A percentile compares a stretch with the other conserved stretches of the same genome.
Evolutionary conservation across 208 protist species (phyloP).

Genomic region (Leishmania martiniquensis): DNA sequence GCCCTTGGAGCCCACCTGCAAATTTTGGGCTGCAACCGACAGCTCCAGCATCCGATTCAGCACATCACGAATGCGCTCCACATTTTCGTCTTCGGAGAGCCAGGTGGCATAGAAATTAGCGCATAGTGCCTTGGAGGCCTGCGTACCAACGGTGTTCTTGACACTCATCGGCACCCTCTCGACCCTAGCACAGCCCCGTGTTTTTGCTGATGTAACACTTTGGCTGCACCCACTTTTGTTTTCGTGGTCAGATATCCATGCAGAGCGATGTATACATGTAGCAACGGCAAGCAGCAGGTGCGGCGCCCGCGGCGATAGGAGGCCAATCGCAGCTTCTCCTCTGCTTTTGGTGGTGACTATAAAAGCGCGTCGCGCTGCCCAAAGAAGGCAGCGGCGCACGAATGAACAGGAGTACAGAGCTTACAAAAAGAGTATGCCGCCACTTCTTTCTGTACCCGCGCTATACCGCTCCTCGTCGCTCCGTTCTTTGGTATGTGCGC

Average conservation of each 20-base stretch:
- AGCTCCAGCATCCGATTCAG: constrained; percentile 48
- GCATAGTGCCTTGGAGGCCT: constrained; percentile 66
- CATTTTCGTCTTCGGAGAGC: constrained; percentile 54
- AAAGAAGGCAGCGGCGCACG: background rate
- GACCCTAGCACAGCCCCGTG: background rate
- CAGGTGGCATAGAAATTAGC: constrained; percentile 80
- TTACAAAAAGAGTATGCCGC: background rate
- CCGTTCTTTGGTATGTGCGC: background rate
- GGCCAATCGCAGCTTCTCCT: background rate
- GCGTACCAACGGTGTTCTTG: constrained; percentile 38
- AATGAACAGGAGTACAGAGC: background rate
- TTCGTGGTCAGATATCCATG: background rate
- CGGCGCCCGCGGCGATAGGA: background rate
- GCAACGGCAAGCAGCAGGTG: background rate
- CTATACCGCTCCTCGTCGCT: background rate
- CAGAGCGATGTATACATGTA: background rate
- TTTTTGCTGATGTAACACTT: background rate
- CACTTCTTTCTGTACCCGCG: background rate
- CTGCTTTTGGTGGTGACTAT: background rate
- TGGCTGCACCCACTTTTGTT: background rate
- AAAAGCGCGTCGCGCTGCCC: background rate
- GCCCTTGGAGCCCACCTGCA: constrained; percentile 7
- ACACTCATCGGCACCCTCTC: constrained; percentile 16
- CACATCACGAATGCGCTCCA: constrained; percentile 50
- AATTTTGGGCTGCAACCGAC: constrained; percentile 23